phyloP scores from a whole-genome alignment of 2,329 filamentous ascomycete species.

The Diaporthe ampelina region DNA sequence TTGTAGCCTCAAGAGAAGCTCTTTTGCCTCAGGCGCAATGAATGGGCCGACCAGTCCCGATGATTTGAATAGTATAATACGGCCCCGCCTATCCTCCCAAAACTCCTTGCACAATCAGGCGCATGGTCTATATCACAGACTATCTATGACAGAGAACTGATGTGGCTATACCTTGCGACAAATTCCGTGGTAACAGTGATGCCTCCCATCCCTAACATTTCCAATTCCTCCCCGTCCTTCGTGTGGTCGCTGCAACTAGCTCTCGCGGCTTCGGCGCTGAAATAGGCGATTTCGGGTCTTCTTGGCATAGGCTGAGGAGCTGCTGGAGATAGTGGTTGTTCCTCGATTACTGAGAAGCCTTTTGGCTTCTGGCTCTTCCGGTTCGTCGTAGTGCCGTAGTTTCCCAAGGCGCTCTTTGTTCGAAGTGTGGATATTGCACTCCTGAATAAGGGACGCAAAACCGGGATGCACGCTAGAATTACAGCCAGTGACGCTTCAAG shows the following conservation, averaged over 20 bases:
- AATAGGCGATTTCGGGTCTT: constrained; percentile 18
- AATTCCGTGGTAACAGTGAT: constrained; percentile 30
- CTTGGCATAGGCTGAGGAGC: constrained; percentile 2
- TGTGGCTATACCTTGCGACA: constrained; percentile 24
- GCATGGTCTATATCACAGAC: not conserved
- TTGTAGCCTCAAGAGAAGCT: not conserved
- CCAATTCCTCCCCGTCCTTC: constrained; percentile 11
- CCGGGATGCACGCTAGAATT: constrained; percentile 33
- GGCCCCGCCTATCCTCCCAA: not conserved
- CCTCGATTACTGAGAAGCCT: constrained; percentile 27
- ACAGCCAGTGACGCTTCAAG: constrained; percentile 35
- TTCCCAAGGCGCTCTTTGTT: not conserved
- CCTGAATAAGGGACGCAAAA: constrained; percentile 35
- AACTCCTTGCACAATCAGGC: not conserved
- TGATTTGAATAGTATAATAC: not conserved
- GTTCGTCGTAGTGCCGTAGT: not conserved
- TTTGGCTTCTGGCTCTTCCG: constrained; percentile 18
- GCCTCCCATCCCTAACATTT: constrained; percentile 30
- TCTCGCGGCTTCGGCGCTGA: constrained; percentile 23
- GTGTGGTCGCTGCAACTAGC: constrained; percentile 3
- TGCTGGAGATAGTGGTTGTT: constrained; percentile 9
- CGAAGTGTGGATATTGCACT: constrained; percentile 15
- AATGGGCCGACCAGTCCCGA: not conserved
- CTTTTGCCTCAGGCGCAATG: not conserved
- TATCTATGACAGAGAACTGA: not conserved